Base-by-base conservation (phyloP, 202 grass and related monocot species). In the Schoenoplectus tabernaemontani region DNA sequence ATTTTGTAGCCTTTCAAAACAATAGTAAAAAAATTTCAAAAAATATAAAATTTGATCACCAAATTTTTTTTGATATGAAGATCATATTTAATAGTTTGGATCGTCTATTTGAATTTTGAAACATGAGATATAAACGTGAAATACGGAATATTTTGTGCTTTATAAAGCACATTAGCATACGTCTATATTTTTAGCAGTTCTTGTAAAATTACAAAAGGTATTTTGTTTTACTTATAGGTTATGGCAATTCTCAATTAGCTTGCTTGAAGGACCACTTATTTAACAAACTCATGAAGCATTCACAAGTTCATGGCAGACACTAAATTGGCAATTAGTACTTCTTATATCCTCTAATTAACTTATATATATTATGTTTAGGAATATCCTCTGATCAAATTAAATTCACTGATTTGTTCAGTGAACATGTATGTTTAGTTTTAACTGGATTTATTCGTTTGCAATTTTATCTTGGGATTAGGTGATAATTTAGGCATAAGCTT, bases 221-320 rank as follows among this genome's bases (percentile, higher is more conserved):
- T 66, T 70, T 65, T 65, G 84, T 79, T 79, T 4, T 59, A 72
- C 64, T 83, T 11, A 34, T 80, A 96, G 93, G 93, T 64, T 90
- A 96, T 89, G 93, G 93, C 39, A 90, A 90, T 58, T 88, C 90
- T 51, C 77, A 39, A 84, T 87, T 86, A 68, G 87, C 90, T 71
- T 92, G 92, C 83, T 87, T 96, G 59, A 92, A 88, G 86, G 70
- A 90, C 20, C 82, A 92, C 60, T 92, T 96, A 48, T 96, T 96
- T 82, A 79, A 84, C 65, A 92, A 96, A 44, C 90, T 96, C 30
- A 68, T 90, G 33, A 90, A 87, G 71, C 93, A 96, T 77, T 82
- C 93, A 57, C 48, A 28, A 84, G 59, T 96, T 96, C 81, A 78
- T 96, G 79, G 73, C 57, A 43, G 84, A 96, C 84, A 92, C 86